A percentile compares a stretch with the other conserved stretches of the same genome.
Conservation (phyloP, 2,329 filamentous ascomycete genomes). For the Sclerotinia spermophila region DNA sequence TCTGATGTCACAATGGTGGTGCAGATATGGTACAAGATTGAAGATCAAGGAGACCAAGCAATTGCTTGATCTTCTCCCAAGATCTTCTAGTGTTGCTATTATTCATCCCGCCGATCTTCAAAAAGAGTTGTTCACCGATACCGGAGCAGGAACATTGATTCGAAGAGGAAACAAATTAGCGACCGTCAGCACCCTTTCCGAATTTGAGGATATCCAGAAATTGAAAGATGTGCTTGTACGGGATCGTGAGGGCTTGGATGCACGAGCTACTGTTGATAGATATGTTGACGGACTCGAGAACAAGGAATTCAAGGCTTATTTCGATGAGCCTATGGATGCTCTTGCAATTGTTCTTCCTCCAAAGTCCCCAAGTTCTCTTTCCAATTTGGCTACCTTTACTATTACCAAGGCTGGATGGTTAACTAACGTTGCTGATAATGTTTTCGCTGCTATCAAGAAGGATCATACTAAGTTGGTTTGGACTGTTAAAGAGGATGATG, state of each 20-base stretch:
- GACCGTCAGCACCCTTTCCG: slow-evolving; percentile 64
- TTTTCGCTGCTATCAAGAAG: slow-evolving; percentile 90
- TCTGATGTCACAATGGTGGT: slow-evolving; percentile 92
- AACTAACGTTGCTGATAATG: slow-evolving; percentile 90
- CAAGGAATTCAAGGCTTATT: slow-evolving; percentile 87
- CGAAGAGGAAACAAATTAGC: slow-evolving; percentile 87
- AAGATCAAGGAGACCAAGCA: slow-evolving; percentile 99
- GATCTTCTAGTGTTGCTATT: slow-evolving; percentile 92
- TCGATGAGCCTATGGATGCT: slow-evolving; percentile 89
- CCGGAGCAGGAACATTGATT: slow-evolving; percentile 89
- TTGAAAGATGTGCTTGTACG: slow-evolving; percentile 80
- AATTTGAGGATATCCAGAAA: slow-evolving; percentile 72
- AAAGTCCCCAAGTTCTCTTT: slow-evolving; percentile 60
- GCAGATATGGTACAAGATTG: slow-evolving; percentile 86
- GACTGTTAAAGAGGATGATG: slow-evolving; percentile 95
- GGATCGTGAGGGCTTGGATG: slow-evolving; percentile 77
- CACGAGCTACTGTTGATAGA: slow-evolving; percentile 77
- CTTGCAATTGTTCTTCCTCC: slow-evolving; percentile 83
- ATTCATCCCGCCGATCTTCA: slow-evolving; percentile 95
- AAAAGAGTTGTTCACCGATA: slow-evolving; percentile 95
- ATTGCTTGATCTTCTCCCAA: slow-evolving; percentile 79
- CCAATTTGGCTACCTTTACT: slow-evolving; percentile 83
- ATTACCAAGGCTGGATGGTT: slow-evolving; percentile 95
- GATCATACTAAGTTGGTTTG: slow-evolving; percentile 88
- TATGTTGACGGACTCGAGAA: slow-evolving; percentile 77